Evolutionary conservation across 208 protist genomes (phyloP).

Genomic region (Acanthamoeba polyphaga): DNA sequence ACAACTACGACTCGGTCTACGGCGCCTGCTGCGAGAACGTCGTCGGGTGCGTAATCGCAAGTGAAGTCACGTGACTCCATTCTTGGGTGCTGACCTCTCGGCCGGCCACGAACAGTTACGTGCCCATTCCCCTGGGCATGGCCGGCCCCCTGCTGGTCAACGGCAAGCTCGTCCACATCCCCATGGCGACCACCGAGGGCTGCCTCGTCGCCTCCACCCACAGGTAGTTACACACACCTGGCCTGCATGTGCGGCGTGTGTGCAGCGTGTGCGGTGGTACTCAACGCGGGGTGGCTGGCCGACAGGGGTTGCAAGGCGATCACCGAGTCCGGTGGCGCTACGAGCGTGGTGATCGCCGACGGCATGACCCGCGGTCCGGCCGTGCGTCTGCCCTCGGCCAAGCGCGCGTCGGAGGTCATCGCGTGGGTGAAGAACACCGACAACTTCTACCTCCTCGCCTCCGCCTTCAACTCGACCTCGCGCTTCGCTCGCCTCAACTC

Average conservation of each 20-base stretch:
- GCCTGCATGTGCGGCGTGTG: not conserved
- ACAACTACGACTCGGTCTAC: slow-evolving; percentile 93
- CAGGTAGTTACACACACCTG: not conserved
- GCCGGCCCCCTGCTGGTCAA: slow-evolving; percentile 96
- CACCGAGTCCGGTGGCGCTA: slow-evolving; percentile 92
- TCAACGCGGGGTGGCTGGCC: not conserved
- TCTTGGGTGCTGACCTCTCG: not conserved
- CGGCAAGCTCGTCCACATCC: slow-evolving; percentile 93
- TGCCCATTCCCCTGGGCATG: slow-evolving; percentile 97
- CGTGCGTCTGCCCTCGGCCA: slow-evolving; percentile 90
- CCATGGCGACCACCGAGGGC: slow-evolving; percentile 99
- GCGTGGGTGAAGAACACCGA: slow-evolving; percentile 92
- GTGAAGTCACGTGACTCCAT: too few species aligned
- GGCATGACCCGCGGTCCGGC: slow-evolving; percentile 98
- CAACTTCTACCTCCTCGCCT: slow-evolving; percentile 92
- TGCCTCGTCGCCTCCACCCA: slow-evolving; percentile 97
- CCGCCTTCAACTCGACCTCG: slow-evolving; percentile 96
- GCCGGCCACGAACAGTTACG: slow-evolving; percentile 86
- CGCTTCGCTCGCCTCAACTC: slow-evolving; percentile 94
- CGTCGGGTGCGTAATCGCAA: slow-evolving; percentile 86
- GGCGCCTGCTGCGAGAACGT: slow-evolving; percentile 98
- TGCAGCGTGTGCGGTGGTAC: too few species aligned
- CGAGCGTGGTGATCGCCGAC: slow-evolving; percentile 93
- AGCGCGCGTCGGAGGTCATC: slow-evolving; percentile 91
- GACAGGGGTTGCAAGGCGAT: slow-evolving; percentile 96